Base-by-base conservation (phyloP, 139 green algal genomes). In the Pleodorina starrii region DNA sequence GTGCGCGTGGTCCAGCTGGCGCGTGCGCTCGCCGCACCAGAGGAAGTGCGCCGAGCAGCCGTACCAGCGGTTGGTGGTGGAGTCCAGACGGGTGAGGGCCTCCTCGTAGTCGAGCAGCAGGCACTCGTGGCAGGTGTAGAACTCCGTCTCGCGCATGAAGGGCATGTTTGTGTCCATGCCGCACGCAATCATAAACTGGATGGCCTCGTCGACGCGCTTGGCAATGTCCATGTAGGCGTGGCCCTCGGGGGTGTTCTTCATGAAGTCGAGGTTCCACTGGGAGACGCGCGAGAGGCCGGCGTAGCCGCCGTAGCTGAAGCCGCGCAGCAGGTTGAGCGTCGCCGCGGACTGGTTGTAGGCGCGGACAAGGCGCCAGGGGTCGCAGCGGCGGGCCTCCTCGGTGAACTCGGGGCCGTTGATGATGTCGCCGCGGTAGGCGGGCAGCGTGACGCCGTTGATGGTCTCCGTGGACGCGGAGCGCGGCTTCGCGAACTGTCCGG, bases 221-320 rank as follows among this genome's bases (percentile, higher is more conserved):
- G 97, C 98, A 29, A 99, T 91, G 90, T 99, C 98, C 77, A 94
- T 88, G 94, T 99, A 99, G 1, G 89, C 90, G 63, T 96, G 91
- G 79, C 95, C 97, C 92, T 99, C 95, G 44, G 96, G 91, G 19
- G 87, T 96, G 76, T 97, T 96, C 59, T 91, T 75, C 98, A 99
- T 99, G 94, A 99, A 99, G 90, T 99, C 98, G 84, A 99, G 93
- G 90, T 99, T 98, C 98, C 98, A 99, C 84, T 97, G 79, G 42
- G 90, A 94, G 51, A 99, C 97, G 54, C 98, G 95, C 29, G 96
- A 90, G 81, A 99, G 95, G 54, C 94, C 94, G 21, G 97, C 98
- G 90, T 99, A 99, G 79, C 98, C 98, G 73, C 98, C 98, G 35
- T 93, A 97, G 90, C 94, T 94, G 94, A 99, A 99, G 68, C 95